Percentiles rank a stretch among this genome's conserved stretches.
Evolutionary conservation across 257 asterid genomes (phyloP).

Genomic region (Solanum pennellii): DNA sequence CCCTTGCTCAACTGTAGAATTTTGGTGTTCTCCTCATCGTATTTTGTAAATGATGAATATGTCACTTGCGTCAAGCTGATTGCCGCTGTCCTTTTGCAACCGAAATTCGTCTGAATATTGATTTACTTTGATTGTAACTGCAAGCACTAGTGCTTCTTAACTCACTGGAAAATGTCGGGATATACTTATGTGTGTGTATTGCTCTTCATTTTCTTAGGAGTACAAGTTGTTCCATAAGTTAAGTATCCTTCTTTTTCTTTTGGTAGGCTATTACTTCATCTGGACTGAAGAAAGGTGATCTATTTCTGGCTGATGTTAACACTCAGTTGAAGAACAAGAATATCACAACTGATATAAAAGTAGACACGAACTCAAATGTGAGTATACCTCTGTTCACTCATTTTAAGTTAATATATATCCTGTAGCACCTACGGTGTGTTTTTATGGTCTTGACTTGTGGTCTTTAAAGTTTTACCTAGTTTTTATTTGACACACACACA

Average conservation of each 20-base stretch:
- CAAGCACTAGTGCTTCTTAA: not conserved
- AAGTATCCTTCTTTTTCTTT: not conserved
- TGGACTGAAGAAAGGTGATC: slow-evolving; percentile 1
- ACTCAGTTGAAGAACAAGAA: slow-evolving; percentile 1
- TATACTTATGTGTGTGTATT: not conserved
- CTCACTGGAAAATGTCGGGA: not conserved
- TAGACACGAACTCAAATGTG: not conserved
- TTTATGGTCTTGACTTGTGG: not conserved
- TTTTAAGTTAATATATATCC: not conserved
- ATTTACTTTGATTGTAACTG: not conserved
- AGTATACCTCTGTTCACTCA: not conserved
- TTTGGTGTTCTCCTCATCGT: not conserved
- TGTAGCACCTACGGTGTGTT: not conserved
- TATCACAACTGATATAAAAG: not conserved
- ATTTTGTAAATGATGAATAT: not conserved
- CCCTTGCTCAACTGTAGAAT: not conserved
- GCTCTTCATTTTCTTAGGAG: not conserved
- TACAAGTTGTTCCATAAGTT: not conserved
- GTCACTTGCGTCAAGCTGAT: not conserved
- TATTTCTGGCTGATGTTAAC: not conserved
- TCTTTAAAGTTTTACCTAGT: not conserved
- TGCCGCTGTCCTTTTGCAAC: not conserved
- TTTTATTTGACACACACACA: not conserved
- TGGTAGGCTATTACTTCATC: not conserved
- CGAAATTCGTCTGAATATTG: not conserved